Percentiles rank a stretch among this genome's conserved stretches.
These are phyloP conservation scores for Pestalotiopsis sp. DNA, from an alignment of 2,329 filamentous ascomycete species.

Conservation along the genomic window DNA sequence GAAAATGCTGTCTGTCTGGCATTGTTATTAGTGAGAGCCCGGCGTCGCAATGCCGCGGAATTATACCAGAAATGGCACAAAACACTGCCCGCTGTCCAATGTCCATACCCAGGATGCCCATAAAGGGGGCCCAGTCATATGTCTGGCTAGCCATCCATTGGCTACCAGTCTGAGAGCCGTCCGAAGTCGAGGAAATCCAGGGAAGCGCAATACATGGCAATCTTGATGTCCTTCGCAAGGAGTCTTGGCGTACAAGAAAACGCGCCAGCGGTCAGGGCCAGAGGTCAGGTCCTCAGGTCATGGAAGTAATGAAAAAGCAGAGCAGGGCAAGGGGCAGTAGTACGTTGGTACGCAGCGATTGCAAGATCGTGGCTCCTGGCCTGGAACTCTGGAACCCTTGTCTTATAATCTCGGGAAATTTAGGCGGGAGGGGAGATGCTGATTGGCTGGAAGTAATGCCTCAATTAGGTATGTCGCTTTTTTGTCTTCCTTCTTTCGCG, in stretches of 20 bases:
- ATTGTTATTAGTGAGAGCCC: no score
- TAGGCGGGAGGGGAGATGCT: not conserved
- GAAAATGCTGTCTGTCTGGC: no score
- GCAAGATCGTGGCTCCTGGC: conserved; percentile 20
- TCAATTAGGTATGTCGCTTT: conserved; percentile 18
- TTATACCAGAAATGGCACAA: no score
- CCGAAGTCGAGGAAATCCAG: not conserved
- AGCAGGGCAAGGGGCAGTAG: conserved; percentile 8
- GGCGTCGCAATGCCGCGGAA: no score
- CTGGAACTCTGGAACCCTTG: conserved; percentile 22
- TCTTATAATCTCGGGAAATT: conserved; percentile 28
- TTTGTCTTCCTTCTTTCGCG: conserved; percentile 11
- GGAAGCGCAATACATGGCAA: not conserved
- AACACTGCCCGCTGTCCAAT: no score
- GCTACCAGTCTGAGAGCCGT: no score
- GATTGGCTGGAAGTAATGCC: conserved; percentile 19
- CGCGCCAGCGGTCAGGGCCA: not conserved
- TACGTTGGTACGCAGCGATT: conserved; percentile 7
- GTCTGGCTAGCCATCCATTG: no score
- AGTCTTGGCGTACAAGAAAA: not conserved
- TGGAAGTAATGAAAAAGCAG: not conserved
- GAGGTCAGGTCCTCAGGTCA: not conserved
- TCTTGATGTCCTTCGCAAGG: not conserved
- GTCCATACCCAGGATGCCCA: no score
- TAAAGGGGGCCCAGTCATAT: no score